Percentiles rank a stretch among this genome's conserved stretches.
These are phyloP conservation scores for Sporisorium sorghi DNA, from an alignment of 1,284 basidiomycete species.

Conservation along the genomic window DNA sequence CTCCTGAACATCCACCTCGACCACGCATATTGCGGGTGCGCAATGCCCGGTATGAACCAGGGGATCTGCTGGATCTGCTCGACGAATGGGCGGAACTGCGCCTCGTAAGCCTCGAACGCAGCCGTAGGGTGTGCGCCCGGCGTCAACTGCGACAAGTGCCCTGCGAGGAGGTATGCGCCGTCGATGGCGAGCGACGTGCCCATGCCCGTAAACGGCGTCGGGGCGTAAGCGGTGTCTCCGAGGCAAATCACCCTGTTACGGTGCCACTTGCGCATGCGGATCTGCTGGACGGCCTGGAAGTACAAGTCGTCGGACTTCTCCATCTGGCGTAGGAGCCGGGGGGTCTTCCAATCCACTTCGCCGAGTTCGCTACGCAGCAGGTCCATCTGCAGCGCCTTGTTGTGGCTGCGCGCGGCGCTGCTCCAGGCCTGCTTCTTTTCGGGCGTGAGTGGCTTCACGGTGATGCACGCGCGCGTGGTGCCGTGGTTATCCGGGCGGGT, in stretches of 20 bases:
- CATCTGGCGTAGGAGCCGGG: conserved; percentile 33
- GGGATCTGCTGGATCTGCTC: conserved; percentile 41
- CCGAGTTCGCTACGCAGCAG: conserved; percentile 29
- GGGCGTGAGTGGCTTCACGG: conserved; percentile 22
- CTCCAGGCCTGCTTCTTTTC: conserved; percentile 23
- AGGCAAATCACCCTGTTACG: conserved; percentile 45
- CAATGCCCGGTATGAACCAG: conserved; percentile 31
- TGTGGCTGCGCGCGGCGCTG: conserved; percentile 15
- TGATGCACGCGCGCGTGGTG: conserved; percentile 23
- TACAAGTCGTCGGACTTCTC: conserved; percentile 42
- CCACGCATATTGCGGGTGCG: conserved; percentile 16
- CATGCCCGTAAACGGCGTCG: conserved; percentile 54
- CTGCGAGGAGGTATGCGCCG: conserved; percentile 51
- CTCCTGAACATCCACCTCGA: conserved; percentile 16
- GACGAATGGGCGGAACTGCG: conserved; percentile 38
- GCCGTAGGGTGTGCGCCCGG: conserved; percentile 14
- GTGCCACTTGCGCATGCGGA: conserved; percentile 46
- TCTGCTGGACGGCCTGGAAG: conserved; percentile 47
- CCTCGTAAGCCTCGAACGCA: conserved; percentile 43
- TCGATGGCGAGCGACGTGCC: conserved; percentile 50
- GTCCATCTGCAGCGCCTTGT: conserved; percentile 25
- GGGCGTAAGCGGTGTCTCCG: conserved; percentile 53
- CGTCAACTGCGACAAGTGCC: conserved; percentile 36
- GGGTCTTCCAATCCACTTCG: conserved; percentile 34
- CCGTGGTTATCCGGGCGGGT: conserved; percentile 52